These are phyloP conservation scores for Rhodocollybia butyracea DNA, from an alignment of 768 basidiomycete species.

Conservation along the genomic window DNA sequence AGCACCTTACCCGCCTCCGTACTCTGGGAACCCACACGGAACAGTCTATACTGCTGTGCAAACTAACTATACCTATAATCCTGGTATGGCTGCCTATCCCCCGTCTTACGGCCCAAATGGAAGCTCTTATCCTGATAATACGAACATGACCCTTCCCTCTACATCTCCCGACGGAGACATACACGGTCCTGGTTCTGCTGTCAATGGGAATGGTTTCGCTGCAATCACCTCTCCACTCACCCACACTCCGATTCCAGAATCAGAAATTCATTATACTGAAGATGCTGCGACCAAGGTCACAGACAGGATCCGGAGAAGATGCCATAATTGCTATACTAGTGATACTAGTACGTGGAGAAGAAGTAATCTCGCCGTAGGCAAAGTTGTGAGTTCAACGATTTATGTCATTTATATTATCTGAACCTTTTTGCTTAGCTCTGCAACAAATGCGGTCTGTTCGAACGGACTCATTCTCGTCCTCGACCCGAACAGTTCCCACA, in stretches of 20 bases:
- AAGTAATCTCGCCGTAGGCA: slow-evolving; percentile 73
- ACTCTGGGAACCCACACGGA: not conserved
- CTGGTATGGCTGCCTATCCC: not conserved
- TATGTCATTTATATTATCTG: not conserved
- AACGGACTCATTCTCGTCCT: slow-evolving; percentile 78
- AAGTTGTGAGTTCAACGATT: slow-evolving; percentile 60
- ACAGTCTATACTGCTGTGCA: not conserved
- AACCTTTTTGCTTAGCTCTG: slow-evolving; percentile 34
- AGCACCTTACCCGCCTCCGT: not conserved
- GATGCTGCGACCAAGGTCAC: slow-evolving; percentile 80
- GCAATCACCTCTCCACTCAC: not conserved
- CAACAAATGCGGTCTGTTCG: slow-evolving; percentile 81
- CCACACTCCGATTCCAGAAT: slow-evolving; percentile 3
- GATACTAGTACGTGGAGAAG: slow-evolving; percentile 82
- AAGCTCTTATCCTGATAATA: not conserved
- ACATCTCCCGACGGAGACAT: not conserved
- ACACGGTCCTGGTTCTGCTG: not conserved
- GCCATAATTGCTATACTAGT: slow-evolving; percentile 84
- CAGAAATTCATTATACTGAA: slow-evolving; percentile 47
- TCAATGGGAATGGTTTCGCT: not conserved
- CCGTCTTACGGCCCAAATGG: not conserved
- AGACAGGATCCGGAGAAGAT: slow-evolving; percentile 70
- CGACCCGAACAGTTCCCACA: slow-evolving; percentile 81
- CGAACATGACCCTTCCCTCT: not conserved
- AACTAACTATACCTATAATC: not conserved